phyloP scores from a whole-genome alignment of 2,329 filamentous ascomycete species.

The Celoporthe dispersa region DNA sequence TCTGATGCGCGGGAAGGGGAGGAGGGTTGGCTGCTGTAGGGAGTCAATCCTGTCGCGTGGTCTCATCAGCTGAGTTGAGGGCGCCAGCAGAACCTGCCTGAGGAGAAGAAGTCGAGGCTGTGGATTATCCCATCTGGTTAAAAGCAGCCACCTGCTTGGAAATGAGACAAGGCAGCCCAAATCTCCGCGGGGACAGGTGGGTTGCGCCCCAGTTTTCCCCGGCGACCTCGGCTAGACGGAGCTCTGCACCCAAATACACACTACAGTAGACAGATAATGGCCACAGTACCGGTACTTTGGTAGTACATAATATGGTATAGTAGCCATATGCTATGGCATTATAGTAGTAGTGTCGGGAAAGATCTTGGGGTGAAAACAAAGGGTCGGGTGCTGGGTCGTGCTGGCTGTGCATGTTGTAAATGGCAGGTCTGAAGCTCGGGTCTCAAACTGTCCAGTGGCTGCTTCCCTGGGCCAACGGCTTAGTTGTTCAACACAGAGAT shows the following conservation, averaged over 20 bases:
- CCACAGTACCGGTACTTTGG: not conserved
- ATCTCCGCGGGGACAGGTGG: not conserved
- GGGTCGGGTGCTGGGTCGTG: not conserved
- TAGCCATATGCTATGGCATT: no score
- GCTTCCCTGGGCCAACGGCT: not conserved
- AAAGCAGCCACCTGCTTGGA: not conserved
- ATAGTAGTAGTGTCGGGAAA: not conserved
- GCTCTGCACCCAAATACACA: not conserved
- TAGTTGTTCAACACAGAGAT: not conserved
- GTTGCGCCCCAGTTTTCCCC: constrained; percentile 13
- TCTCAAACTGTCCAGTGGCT: not conserved
- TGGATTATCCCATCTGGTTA: not conserved
- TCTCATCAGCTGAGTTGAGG: not conserved
- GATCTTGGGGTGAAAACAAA: constrained; percentile 3
- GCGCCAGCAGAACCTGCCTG: not conserved
- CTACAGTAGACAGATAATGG: not conserved
- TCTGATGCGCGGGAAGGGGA: not conserved
- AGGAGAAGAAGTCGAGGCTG: not conserved
- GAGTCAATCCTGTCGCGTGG: constrained; percentile 6
- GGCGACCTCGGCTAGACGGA: constrained; percentile 27
- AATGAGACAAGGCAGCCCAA: not conserved
- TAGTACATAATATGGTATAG: not conserved
- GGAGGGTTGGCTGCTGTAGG: not conserved
- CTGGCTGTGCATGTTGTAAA: not conserved
- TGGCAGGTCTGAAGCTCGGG: not conserved